phyloP scores from a whole-genome alignment of 495 filamentous ascomycete genomes.

The Astrothelium macrocarpum region DNA sequence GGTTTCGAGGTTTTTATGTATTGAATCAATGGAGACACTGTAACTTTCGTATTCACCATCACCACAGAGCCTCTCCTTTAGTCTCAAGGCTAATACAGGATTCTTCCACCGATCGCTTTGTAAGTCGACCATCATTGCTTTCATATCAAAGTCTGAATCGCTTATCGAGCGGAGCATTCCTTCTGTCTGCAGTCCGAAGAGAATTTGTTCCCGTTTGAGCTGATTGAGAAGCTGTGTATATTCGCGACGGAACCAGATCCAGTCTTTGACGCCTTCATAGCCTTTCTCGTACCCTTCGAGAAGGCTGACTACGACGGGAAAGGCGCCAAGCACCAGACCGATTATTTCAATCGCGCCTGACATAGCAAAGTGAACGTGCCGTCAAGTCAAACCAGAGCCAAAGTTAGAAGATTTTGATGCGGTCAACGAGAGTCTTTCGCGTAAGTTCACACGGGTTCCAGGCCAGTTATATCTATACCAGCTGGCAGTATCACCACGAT shows the following conservation, averaged over 20 bases:
- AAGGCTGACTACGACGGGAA: background rate
- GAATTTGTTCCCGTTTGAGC: background rate
- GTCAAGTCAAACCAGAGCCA: background rate
- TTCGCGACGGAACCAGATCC: background rate
- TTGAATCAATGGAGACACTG: background rate
- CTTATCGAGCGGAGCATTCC: background rate
- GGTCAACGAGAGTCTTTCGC: background rate
- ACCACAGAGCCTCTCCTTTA: background rate
- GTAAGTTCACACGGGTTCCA: background rate
- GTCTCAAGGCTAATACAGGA: background rate
- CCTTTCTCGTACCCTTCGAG: background rate
- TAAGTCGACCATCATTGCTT: background rate
- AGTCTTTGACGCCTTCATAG: background rate
- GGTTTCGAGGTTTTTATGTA: background rate
- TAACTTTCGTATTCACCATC: background rate
- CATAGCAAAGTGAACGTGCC: background rate
- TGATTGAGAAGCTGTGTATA: background rate
- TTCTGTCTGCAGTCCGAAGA: background rate
- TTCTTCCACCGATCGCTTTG: background rate
- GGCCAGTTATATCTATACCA: background rate
- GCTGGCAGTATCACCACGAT: background rate
- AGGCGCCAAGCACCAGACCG: background rate
- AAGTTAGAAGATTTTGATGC: background rate
- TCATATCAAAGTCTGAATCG: background rate
- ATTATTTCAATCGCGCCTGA: background rate